A percentile compares a stretch with the other conserved stretches of the same genome.
These are phyloP conservation scores for Cyberlindnera maclurae DNA, from an alignment of 805 yeast genomes.

Conservation along the genomic window DNA sequence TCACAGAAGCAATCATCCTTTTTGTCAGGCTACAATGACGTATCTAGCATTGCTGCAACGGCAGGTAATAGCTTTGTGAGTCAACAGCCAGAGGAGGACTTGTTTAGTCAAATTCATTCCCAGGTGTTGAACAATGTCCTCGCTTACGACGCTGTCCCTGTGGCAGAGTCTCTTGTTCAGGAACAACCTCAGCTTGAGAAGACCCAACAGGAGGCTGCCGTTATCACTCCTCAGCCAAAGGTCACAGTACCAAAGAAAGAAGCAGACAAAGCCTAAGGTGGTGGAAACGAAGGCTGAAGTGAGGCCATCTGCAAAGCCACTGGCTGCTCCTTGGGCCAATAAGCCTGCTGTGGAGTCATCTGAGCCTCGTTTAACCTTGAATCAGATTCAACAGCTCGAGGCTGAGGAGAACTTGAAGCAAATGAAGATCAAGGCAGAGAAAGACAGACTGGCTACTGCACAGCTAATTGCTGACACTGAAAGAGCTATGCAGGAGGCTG, in stretches of 20 bases:
- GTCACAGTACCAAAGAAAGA: background rate
- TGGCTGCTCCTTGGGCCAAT: conserved; percentile 50
- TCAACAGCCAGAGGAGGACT: conserved; percentile 17
- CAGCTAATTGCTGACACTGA: conserved; percentile 16
- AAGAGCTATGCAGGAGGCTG: conserved; percentile 12
- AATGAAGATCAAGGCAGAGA: conserved; percentile 27
- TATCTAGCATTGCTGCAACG: conserved; percentile 1
- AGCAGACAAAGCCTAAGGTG: conserved; percentile 1
- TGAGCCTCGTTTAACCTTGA: conserved; percentile 38
- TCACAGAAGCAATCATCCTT: conserved; percentile 15
- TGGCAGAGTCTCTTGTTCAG: background rate
- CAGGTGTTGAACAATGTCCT: conserved; percentile 36
- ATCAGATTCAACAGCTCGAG: conserved; percentile 41
- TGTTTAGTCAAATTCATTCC: conserved; percentile 32
- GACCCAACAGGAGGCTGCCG: background rate
- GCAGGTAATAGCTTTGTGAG: conserved; percentile 1
- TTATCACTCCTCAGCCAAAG: background rate
- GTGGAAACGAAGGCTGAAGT: conserved; percentile 9
- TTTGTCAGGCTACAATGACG: conserved; percentile 3
- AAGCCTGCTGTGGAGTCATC: conserved; percentile 16
- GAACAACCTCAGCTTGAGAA: background rate
- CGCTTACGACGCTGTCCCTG: conserved; percentile 6
- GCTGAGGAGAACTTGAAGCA: conserved; percentile 38
- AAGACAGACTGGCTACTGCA: conserved; percentile 16
- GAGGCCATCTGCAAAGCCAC: conserved; percentile 6